phyloP scores from a whole-genome alignment of 148 eudicot species.

The Beta vulgaris region DNA sequence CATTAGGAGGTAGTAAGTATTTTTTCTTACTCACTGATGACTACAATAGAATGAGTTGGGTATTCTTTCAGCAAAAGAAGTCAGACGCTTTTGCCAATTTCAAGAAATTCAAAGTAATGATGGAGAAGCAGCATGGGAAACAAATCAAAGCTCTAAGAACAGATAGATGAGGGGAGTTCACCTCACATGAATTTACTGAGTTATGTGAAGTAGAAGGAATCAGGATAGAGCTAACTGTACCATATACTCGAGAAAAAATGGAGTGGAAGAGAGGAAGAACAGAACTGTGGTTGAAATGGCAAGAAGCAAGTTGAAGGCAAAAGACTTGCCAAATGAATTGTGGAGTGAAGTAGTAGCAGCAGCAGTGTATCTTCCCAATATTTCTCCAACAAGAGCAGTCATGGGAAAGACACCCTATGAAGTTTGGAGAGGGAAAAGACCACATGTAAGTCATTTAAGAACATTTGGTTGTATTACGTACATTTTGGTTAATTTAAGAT shows the following conservation, averaged over 20 bases:
- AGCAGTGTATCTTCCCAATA: conserved; percentile 9
- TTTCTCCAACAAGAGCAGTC: not conserved
- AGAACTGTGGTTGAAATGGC: not conserved
- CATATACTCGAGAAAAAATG: conserved; percentile 1
- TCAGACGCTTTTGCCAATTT: not conserved
- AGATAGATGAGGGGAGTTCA: not conserved
- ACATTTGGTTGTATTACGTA: not conserved
- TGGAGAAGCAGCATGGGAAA: conserved; percentile 8
- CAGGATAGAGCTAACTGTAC: not conserved
- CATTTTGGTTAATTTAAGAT: not conserved
- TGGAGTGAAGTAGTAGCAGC: not conserved
- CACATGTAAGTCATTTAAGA: not conserved
- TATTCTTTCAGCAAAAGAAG: not conserved
- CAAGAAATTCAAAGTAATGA: conserved; percentile 4
- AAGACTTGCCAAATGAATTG: not conserved
- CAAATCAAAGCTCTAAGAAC: not conserved
- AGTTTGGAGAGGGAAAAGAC: not conserved
- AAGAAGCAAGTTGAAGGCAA: not conserved
- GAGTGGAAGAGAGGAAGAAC: conserved; percentile 9
- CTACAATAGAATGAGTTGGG: not conserved
- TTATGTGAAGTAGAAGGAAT: not conserved
- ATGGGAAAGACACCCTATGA: not conserved
- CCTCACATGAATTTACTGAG: not conserved
- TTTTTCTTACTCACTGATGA: conserved; percentile 1
- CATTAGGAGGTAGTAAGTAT: not conserved